A percentile compares a stretch with the other conserved stretches of the same genome.
Evolutionary conservation across 2,329 filamentous ascomycete species (phyloP).

Genomic region (Mycosphaerella arachidis): DNA sequence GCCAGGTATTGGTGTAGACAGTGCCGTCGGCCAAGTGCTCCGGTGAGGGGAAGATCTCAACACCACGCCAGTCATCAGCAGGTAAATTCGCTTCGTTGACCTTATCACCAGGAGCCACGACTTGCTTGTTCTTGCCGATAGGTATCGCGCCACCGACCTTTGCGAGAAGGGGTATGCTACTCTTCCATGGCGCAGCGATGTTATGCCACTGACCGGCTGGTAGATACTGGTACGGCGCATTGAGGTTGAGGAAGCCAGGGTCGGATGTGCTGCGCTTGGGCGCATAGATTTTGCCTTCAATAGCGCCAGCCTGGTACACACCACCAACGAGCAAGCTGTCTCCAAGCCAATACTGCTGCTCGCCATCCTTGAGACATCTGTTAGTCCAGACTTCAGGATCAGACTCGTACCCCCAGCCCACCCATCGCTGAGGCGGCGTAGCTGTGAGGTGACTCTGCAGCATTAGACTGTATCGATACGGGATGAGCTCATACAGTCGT

Average conservation of each 20-base stretch:
- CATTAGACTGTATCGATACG: conserved; percentile 64
- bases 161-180: conserved; percentile 54
- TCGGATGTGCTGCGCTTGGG: conserved; percentile 43
- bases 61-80: conserved; percentile 52
- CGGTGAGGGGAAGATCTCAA: conserved; percentile 55
- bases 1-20: conserved; percentile 45
- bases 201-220: conserved; percentile 51
- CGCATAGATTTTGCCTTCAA: conserved; percentile 57
- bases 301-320: conserved; percentile 59
- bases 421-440: conserved; percentile 64
- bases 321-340: conserved; percentile 62
- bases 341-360: conserved; percentile 70
- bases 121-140: conserved; percentile 49
- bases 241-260: conserved; percentile 60
- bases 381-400: conserved; percentile 63
- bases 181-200: conserved; percentile 49
- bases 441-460: conserved; percentile 60
- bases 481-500: conserved; percentile 66
- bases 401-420: conserved; percentile 66
- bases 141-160: conserved; percentile 53
- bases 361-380: conserved; percentile 55
- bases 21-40: conserved; percentile 34
- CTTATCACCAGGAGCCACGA: conserved; percentile 49
- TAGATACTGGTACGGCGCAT: conserved; percentile 56
- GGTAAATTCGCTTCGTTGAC: conserved; percentile 43